Conservation (phyloP, 768 basidiomycete genomes). For the Kwoniella sp. region DNA sequence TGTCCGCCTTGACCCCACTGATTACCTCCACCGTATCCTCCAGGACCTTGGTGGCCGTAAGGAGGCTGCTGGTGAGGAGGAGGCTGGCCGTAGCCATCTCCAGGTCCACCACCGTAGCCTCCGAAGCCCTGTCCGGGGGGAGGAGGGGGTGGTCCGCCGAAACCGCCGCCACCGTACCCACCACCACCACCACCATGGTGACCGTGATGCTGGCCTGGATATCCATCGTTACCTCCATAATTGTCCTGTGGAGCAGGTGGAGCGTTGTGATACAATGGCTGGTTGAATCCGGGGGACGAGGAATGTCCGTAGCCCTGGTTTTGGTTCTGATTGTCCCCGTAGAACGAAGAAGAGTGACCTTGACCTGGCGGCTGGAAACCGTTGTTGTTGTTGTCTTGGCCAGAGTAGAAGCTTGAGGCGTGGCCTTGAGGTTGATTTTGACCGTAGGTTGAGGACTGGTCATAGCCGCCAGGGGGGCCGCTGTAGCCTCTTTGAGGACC, state of each 20-base stretch:
- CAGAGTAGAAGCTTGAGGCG: constrained; percentile 14
- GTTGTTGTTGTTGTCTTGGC: constrained; percentile 11
- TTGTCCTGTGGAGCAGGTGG: constrained; percentile 14
- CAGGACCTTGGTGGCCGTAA: constrained; percentile 18
- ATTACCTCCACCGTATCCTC: constrained; percentile 13
- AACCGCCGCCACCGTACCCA: constrained; percentile 16
- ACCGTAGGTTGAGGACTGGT: constrained; percentile 11
- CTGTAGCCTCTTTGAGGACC: constrained; percentile 10
- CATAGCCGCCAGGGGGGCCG: not conserved
- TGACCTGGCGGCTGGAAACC: constrained; percentile 3
- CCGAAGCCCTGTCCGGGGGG: no score
- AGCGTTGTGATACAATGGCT: constrained; percentile 15
- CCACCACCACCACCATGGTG: constrained; percentile 8
- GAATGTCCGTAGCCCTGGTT: constrained; percentile 2
- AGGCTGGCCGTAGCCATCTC: constrained; percentile 1
- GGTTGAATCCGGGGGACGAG: constrained; percentile 19
- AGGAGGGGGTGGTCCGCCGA: constrained; percentile 5
- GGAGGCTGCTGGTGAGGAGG: constrained; percentile 14
- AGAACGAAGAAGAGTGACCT: constrained; percentile 7
- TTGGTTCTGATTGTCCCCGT: not conserved
- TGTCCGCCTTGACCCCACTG: constrained; percentile 19
- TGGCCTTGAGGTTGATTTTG: not conserved
- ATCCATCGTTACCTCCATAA: constrained; percentile 6
- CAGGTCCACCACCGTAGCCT: constrained; percentile 7
- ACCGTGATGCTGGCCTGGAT: constrained; percentile 15